phyloP scores from a whole-genome alignment of 1,284 basidiomycete genomes.

The Psilocybe mexicana region DNA sequence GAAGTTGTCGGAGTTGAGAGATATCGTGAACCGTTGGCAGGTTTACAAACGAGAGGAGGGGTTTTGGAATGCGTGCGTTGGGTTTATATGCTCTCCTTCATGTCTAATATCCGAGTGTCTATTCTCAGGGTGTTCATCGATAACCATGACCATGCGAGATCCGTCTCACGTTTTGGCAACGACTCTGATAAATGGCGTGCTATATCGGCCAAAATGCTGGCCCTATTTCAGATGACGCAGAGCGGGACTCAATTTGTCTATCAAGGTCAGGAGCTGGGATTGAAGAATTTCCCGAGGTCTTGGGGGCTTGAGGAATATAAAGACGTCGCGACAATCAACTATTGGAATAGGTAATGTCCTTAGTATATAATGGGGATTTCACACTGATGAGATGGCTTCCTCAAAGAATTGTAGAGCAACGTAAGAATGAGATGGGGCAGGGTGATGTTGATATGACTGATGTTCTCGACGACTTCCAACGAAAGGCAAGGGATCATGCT shows the following conservation, averaged over 20 bases:
- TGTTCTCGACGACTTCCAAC: slow-evolving; percentile 54
- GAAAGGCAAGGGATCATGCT: slow-evolving; percentile 71
- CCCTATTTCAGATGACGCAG: slow-evolving; percentile 60
- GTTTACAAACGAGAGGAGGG: slow-evolving; percentile 53
- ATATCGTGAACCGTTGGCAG: slow-evolving; percentile 65
- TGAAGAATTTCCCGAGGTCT: slow-evolving; percentile 63
- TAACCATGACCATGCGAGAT: slow-evolving; percentile 68
- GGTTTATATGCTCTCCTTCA: slow-evolving; percentile 1
- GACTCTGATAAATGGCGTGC: slow-evolving; percentile 57
- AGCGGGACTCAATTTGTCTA: slow-evolving; percentile 73
- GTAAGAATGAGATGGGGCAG: slow-evolving; percentile 35
- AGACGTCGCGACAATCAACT: slow-evolving; percentile 62
- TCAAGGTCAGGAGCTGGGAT: slow-evolving; percentile 74
- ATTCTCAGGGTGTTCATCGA: slow-evolving; percentile 54
- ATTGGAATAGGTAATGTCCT: slow-evolving; percentile 36
- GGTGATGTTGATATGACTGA: slow-evolving; percentile 58
- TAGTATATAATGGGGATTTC: too few species aligned
- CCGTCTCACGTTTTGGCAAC: slow-evolving; percentile 65
- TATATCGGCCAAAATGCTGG: slow-evolving; percentile 63
- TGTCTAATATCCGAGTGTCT: slow-evolving; percentile 2
- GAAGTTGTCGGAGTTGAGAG: slow-evolving; percentile 58
- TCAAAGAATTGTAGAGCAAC: slow-evolving; percentile 39
- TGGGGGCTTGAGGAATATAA: slow-evolving; percentile 78
- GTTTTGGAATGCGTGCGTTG: slow-evolving; percentile 64
- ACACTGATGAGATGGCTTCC: background rate